Evolutionary conservation across 2,329 filamentous ascomycete species (phyloP), one percentile per base, ranked within the genome.

Genomic region (Tricladium varicosporioides): DNA sequence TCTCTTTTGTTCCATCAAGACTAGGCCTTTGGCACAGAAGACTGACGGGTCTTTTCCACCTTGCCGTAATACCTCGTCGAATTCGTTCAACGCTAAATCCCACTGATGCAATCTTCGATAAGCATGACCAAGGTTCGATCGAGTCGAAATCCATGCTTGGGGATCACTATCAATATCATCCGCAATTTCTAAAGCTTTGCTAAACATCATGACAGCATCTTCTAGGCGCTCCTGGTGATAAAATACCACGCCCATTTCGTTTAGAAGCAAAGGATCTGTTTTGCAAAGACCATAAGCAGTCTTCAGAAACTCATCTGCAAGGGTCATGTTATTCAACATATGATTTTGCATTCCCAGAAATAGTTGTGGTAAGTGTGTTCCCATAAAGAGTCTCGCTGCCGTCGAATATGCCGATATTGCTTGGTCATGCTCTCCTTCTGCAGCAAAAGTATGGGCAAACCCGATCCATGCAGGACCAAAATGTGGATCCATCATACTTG

Each of bases 321-420:
- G 81, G 0, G 86, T 87, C 83, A 97, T 90, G 67, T 99, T 97
- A 73, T 96, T 96, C 59, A 99, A 81, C 15, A 93, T 91, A 48
- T 97, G 87, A 73, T 99, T 95, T 72, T 99, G 95, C 94, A 99
- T 99, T 5, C 95, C 94, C 22, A 99, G 77, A 71, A 97, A 99
- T 2, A 99, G 84, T 69, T 96, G 93, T 0, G 94, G 94, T 1
- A 99, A 80, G 71, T 99, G 95, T 0, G 93, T 97, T 42, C 94
- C 94, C 78, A 97, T 96, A 74, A 99, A 99, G 0, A 99, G 77
- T 42, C 94, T 83, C 1, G 93, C 93, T 0, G 94, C 94, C 0
- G 94, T 99, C 31, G 91, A 96, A 75, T 99, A 99, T 0, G 95
- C 94, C 8, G 92, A 95, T 61, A 99, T 97, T 48, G 94, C 94